Base-by-base conservation (phyloP, 139 green algal genomes). In the Eudorina sp. region DNA sequence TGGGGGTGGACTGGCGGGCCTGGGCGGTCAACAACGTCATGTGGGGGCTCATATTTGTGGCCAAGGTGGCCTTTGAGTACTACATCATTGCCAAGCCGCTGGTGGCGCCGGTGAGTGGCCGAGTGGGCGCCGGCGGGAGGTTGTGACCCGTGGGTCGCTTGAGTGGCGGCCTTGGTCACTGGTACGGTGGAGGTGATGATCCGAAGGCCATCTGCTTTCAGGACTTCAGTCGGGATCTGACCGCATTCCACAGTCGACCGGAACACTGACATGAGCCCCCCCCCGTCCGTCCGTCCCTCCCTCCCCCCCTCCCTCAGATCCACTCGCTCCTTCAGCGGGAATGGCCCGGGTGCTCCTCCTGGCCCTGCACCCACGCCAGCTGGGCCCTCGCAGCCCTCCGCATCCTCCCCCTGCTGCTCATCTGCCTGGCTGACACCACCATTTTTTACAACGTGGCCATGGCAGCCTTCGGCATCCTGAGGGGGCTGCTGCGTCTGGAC, bases 61-160 rank as follows among this genome's bases (percentile, higher is more conserved):
- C 89, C 69, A 93, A 93, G 90, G 27, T 91, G 25, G 87, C 87
- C n/a, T 93, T 93, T 72, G 90, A 93, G 69, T 93, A 93, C 90
- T 90, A 76, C 46, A 75, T 91, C 13, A 76, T 93, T 23, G 55
- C 27, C 76, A 90, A 90, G 66, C 90, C 90, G 3, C n/a, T 86
- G 31, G 87, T 89, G 9, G 45, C 11, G 25, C 72, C 80, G 41
- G 72, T 91, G 27, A 41, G 75, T 29, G 48, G 66, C 1, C n/a
- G n/a, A n/a, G n/a, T n/a, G n/a, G n/a, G n/a, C n/a, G n/a, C n/a
- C n/a, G n/a, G n/a, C n/a, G n/a, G n/a, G n/a, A n/a, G n/a, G n/a
- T n/a, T n/a, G n/a, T n/a, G n/a, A n/a, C n/a, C n/a, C n/a, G n/a
- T n/a, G n/a, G n/a, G n/a, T n/a, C n/a, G n/a, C n/a, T n/a, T n/a